Base-by-base conservation (phyloP, 768 basidiomycete genomes). In the Amanita rubescens region DNA sequence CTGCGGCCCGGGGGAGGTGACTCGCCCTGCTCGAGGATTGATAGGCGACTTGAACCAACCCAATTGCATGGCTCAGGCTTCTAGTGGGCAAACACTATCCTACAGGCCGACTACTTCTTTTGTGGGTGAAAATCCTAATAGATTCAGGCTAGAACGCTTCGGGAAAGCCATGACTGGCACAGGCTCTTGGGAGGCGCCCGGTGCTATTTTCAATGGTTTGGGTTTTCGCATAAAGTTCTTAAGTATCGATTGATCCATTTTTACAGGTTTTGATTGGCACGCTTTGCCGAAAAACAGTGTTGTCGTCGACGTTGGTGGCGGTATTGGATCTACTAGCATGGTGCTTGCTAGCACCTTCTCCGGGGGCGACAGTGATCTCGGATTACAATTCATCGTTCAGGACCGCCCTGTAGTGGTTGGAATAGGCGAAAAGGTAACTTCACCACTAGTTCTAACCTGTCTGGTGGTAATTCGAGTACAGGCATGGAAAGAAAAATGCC, bases 111-210 rank as follows among this genome's bases (percentile, higher is more conserved):
- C 34, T 10, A 24, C n/a, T 15, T 51, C 22, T 10, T 25, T 33
- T 8, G 51, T 33, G 6, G 47, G 22, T 12, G 46, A 60, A n/a
- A 73, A 73, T 54, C 58, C 67, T 41, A 80, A 79, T 59, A 68
- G 70, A 19, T 79, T 76, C 54, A 69, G 86, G 47, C 69, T 89
- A 53, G 76, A 80, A 57, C 71, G 87, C 33, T 90, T 90, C 59
- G 87, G 85, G 27, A 81, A 78, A 53, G 85, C 87, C 3, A 90
- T 90, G 87, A 75, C 75, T 5, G 85, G 84, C 17, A 85, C 86
- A 5, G 76, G 74, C 24, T 78, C 77, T 1, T 90, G 87, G 86
- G 86, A 85, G 67, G 75, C 71, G 2, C 82, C 82, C 14, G 78
- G 78, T 15, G 81, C 79, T 2, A 75, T 84, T 25, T 64, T 83